Base-by-base conservation (phyloP, 1,139 yeast species). In the Zygosaccharomyces pseudobailii region DNA sequence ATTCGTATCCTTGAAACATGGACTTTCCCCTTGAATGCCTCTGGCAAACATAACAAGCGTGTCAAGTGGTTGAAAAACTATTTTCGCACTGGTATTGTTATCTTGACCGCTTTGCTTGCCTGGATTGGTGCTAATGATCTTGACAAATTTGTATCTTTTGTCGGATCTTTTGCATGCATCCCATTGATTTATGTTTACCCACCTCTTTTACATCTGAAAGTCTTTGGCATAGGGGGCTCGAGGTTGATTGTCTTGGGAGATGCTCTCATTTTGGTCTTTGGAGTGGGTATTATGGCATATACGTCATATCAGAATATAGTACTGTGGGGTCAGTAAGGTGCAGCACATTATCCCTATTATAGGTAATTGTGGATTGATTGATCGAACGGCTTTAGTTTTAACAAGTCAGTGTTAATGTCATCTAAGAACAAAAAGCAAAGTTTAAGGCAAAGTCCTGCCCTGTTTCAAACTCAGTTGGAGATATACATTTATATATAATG, bases 131-230 rank as follows among this genome's bases (percentile, higher is more conserved):
- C 88, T 1, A 77, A 76, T 49, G 86, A 83, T 58, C 69, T 84
- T 50, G 97, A 92, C 66, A 84, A 84, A 66, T 92, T 92, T 69
- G 97, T 92, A 24, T 87, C 96, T 5, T 74, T 92, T 53, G 87
- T 87, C 52, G 98, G 98, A 3, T 86, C 96, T 54, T 82, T 90
- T 64, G 97, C 98, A 0, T 92, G 98, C 65, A 84, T 92, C 51
- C 98, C 98, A 4, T 76, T 92, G 68, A 95, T 92, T 45, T 92
- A 90, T 69, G 81, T 92, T 42, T 94, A 87, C 63, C 98, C 98
- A 3, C 97, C 98, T 3, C 58, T 92, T 65, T 75, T 92, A 48
- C 97, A 90, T 63, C 71, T 77, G 54, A 75, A 68, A 51, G 71
- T 76, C 2, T 68, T 50, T 37, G 41, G 43, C 4, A 48, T 49